Evolutionary conservation across 202 grass and related monocot genomes (phyloP), one percentile per base, ranked within the genome.

Genomic region (Bolboschoenoplectus hybrid): DNA sequence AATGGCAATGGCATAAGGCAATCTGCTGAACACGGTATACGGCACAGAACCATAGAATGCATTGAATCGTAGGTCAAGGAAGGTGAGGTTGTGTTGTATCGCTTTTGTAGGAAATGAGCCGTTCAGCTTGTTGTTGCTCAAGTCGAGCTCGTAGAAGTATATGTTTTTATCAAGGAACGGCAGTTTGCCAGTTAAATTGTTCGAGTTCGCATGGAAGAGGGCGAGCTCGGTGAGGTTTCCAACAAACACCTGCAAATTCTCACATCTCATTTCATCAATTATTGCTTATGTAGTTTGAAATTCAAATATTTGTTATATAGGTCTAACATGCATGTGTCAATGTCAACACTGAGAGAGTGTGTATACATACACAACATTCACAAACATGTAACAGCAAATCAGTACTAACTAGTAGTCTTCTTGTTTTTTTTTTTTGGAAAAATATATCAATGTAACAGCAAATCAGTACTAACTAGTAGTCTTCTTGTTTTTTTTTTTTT

Each of bases 171-270:
- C 5, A 50, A 96, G 85, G 69, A 4, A 0, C 0, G 96, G 91
- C 14, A 89, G 32, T 46, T 49, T 32, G 63, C 86, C 89, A 39
- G 62, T 39, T 11, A 98, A 91, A 41, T 89, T 87, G 88, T 98
- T 98, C 78, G 93, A 94, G 88, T 98, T 98, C 66, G 96, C 93
- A 70, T 98, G 96, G 96, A 94, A 98, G 43, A 98, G 81, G 2
- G 96, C 96, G 7, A 96, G 91, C 82, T 98, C 91, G 0, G 93
- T 83, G 14, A 98, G 86, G 35, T 2, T 1, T 86, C 39, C 3
- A 6, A 98, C 4, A 81, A 98, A 98, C 20, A 52, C 84, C 16
- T 11, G 3, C 50, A 92, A 19, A 50, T 58, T 79, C 11, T 39
- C 58, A 52, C 74, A 58, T 39, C 14, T 39, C 11, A 40, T 58